phyloP scores from a whole-genome alignment of 495 filamentous ascomycete genomes.

The Hypoxylon trugodes region DNA sequence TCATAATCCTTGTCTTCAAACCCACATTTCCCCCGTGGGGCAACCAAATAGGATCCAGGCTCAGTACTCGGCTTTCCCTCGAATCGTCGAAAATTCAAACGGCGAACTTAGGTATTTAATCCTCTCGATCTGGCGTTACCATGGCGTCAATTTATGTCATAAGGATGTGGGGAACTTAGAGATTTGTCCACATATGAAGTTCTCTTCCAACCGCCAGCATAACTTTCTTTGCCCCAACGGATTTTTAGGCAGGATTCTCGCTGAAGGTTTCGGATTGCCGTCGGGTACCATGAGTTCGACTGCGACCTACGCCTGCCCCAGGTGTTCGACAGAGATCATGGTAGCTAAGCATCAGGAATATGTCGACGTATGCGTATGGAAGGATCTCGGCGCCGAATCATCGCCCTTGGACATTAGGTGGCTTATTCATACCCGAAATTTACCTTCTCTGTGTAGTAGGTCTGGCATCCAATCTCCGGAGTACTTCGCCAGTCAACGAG shows the following conservation, averaged over 20 bases:
- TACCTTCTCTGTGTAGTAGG: too few relatives aligned
- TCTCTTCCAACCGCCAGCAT: background rate
- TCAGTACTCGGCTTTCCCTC: conserved; percentile 9
- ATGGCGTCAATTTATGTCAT: background rate
- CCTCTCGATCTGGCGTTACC: background rate
- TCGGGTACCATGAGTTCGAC: background rate
- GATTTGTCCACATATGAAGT: conserved; percentile 18
- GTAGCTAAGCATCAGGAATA: background rate
- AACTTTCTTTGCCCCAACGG: background rate
- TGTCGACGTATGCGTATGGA: background rate
- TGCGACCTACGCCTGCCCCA: background rate
- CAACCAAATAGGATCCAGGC: background rate
- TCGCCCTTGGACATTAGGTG: conserved; percentile 14
- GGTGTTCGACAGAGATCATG: conserved; percentile 16
- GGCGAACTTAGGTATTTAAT: conserved; percentile 16
- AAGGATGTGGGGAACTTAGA: conserved; percentile 4
- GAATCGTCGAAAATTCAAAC: background rate
- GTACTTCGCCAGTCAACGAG: too few relatives aligned
- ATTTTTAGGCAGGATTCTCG: background rate
- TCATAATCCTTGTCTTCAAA: background rate
- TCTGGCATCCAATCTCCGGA: too few relatives aligned
- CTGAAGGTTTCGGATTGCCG: background rate
- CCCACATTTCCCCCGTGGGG: background rate
- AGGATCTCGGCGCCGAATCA: conserved; percentile 23
- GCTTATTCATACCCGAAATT: too few relatives aligned